Conservation (phyloP, 345 rosid genomes). For the Xanthoceras sorbifolium region DNA sequence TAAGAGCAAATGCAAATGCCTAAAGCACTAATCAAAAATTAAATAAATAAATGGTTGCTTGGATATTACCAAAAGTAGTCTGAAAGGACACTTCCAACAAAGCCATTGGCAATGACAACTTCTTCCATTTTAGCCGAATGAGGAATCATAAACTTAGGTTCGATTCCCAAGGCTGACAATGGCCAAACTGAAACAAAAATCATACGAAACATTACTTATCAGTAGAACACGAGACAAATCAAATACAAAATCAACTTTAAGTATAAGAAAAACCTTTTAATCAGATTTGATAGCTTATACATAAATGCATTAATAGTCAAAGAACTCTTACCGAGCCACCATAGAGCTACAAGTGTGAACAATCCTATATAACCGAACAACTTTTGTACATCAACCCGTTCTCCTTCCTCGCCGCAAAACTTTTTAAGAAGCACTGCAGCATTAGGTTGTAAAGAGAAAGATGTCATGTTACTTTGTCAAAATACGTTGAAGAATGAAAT, state of each 20-base stretch:
- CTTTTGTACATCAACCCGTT: slow-evolving; percentile 91
- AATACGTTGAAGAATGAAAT: neutral
- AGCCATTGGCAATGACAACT: slow-evolving; percentile 92
- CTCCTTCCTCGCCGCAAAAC: slow-evolving; percentile 96
- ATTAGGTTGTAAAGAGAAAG: slow-evolving; percentile 17
- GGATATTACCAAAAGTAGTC: slow-evolving; percentile 82
- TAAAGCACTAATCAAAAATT: neutral
- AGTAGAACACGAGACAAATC: neutral
- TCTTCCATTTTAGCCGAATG: slow-evolving; percentile 91
- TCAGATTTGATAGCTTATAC: neutral
- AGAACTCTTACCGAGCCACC: slow-evolving; percentile 93
- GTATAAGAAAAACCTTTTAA: neutral
- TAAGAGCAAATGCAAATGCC: neutral
- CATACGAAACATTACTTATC: slow-evolving; percentile 1
- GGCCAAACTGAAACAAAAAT: slow-evolving; percentile 80
- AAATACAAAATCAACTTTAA: neutral
- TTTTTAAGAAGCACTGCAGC: slow-evolving; percentile 94
- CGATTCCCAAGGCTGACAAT: slow-evolving; percentile 90
- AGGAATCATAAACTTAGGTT: slow-evolving; percentile 93
- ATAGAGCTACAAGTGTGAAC: slow-evolving; percentile 93
- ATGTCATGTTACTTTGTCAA: slow-evolving; percentile 9
- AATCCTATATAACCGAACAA: slow-evolving; percentile 95
- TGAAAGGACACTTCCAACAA: slow-evolving; percentile 95
- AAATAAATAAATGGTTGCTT: neutral
- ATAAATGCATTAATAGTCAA: slow-evolving; percentile 1